Evolutionary conservation across 306 rosid species (phyloP), one percentile per base, ranked within the genome.

Genomic region (Quercus mongolica): DNA sequence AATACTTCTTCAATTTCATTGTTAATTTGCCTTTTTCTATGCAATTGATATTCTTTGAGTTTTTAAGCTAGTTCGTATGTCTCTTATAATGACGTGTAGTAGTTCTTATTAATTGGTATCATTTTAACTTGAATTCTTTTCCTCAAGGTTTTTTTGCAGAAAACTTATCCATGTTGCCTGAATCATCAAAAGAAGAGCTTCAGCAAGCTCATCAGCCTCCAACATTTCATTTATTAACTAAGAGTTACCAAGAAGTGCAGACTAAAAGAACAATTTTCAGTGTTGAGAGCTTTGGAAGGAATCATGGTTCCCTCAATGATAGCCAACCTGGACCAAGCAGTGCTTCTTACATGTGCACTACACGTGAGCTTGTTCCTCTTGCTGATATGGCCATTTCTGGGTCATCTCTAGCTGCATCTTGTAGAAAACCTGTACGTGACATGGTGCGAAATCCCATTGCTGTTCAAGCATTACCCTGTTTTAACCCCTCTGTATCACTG

Each of bases 391-490:
- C 12, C 69, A 74, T 33, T 72, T 84, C 88, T 14, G 72, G 79
- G 79, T 56, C 83, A 80, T 77, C 92, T 44, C 63, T 83, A 12
- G 46, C 52, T 65, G 70, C 63, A n/a, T 75, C 46, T 54, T n/a
- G 72, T 78, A 82, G 56, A 80, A 59, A 56, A 71, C 63, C 70
- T 15, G 54, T 6, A 64, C n/a, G 76, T 69, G 71, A 86, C 64
- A 70, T 56, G 49, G 78, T 69, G 61, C 81, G 56, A 73, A 73
- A 46, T 73, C 70, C 55, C 4, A 26, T 61, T 41, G 78, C 78
- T 35, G 82, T 62, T 83, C 87, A 81, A 78, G 81, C 84, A 41
- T 76, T 74, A 19, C 85, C 87, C 9, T 77, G 83, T 86, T 75
- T 75, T 63, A 76, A 75, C 69, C 31, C 83, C 77, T 68, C 80